Conservation (phyloP, 2,329 filamentous ascomycete genomes). For the Aspergillus aculeatinus region DNA sequence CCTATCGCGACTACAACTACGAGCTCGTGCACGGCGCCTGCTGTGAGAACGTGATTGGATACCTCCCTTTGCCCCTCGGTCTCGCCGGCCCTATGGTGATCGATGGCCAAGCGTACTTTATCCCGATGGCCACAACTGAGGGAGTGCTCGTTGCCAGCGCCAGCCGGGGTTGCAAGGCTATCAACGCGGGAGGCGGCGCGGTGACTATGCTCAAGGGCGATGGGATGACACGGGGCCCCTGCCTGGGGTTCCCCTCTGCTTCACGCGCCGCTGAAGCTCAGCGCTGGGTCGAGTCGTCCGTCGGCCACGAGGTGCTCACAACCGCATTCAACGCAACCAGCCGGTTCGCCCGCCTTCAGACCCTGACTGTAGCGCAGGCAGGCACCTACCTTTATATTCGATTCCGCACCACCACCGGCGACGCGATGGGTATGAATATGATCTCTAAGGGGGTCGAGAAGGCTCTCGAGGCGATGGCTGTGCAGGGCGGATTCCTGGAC, state of each 20-base stretch:
- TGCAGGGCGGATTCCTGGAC: constrained; percentile 81
- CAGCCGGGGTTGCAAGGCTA: constrained; percentile 92
- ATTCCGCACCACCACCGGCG: constrained; percentile 97
- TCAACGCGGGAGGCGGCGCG: constrained; percentile 92
- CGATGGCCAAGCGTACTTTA: constrained; percentile 92
- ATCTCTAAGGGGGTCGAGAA: constrained; percentile 98
- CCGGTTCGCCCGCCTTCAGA: constrained; percentile 84
- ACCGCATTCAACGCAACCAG: constrained; percentile 96
- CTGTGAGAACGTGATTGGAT: constrained; percentile 97
- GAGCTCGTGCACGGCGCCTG: constrained; percentile 92
- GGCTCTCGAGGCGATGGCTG: constrained; percentile 82
- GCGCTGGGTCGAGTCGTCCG: constrained; percentile 91
- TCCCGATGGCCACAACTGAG: constrained; percentile 98
- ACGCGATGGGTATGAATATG: constrained; percentile 99
- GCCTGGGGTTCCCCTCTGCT: constrained; percentile 85
- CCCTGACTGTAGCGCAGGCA: constrained; percentile 87
- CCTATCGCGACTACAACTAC: constrained; percentile 91
- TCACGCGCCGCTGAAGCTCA: constrained; percentile 89
- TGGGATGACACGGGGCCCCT: constrained; percentile 96
- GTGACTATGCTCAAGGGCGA: constrained; percentile 91
- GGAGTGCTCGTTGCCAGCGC: constrained; percentile 93
- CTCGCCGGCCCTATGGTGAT: constrained; percentile 92
- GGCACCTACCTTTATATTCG: constrained; percentile 95
- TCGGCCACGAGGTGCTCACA: constrained; percentile 78
- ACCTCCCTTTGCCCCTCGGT: constrained; percentile 87